These are phyloP conservation scores for Astrephomene gubernaculifera DNA, from an alignment of 139 green algal genomes.

Conservation along the genomic window DNA sequence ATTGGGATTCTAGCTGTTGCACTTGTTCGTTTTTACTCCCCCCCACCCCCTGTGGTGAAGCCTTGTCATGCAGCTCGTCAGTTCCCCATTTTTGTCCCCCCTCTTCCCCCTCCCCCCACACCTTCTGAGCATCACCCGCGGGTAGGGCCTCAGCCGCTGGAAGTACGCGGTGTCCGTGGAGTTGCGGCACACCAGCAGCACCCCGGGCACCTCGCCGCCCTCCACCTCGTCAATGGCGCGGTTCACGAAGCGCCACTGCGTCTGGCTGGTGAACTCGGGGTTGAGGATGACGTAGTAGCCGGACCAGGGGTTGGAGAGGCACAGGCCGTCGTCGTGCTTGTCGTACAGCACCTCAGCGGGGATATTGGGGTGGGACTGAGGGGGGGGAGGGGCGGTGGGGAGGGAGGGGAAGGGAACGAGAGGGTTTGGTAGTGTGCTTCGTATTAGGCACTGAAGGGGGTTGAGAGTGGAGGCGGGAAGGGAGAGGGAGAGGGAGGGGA, in stretches of 20 bases:
- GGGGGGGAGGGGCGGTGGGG: neutral
- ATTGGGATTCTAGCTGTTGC: too few relatives aligned
- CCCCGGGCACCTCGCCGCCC: slow-evolving; percentile 73
- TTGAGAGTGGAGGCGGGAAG: too few relatives aligned
- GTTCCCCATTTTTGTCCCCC: neutral
- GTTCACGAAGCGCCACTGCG: slow-evolving; percentile 91
- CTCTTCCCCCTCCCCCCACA: neutral
- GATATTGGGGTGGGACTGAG: slow-evolving; percentile 82
- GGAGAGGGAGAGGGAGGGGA: too few relatives aligned
- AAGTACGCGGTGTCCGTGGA: slow-evolving; percentile 81
- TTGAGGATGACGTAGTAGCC: slow-evolving; percentile 87
- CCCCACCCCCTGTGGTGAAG: neutral
- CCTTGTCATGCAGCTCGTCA: too few relatives aligned
- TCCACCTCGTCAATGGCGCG: slow-evolving; percentile 92
- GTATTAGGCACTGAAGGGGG: too few relatives aligned
- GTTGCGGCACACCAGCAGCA: slow-evolving; percentile 75
- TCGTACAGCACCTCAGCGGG: slow-evolving; percentile 89
- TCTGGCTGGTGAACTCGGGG: slow-evolving; percentile 76
- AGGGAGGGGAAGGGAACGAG: neutral
- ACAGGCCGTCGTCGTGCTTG: slow-evolving; percentile 84
- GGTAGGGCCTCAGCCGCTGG: slow-evolving; percentile 86
- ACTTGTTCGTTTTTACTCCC: neutral
- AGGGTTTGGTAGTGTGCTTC: neutral
- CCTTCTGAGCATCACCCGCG: slow-evolving; percentile 79
- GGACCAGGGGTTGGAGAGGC: slow-evolving; percentile 78